Conservation (phyloP, 2,329 filamentous ascomycete species). For the Aspergillus brasiliensis region DNA sequence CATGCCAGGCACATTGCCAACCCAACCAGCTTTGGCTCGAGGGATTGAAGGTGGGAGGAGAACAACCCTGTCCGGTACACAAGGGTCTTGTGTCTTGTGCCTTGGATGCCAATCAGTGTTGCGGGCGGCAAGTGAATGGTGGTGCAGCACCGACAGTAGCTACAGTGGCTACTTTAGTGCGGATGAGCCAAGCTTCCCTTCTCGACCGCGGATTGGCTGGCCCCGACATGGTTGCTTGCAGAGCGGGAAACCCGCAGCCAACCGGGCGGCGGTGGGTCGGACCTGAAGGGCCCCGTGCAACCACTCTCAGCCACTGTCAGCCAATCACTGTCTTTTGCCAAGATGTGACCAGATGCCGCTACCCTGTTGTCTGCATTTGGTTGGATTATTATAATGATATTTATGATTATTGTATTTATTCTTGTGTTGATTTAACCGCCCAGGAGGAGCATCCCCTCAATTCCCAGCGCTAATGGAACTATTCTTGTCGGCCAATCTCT, state of each 20-base stretch:
- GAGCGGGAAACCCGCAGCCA: constrained; percentile 26
- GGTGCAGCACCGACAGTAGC: constrained; percentile 18
- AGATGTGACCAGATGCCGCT: constrained; percentile 18
- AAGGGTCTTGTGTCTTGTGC: constrained; percentile 9
- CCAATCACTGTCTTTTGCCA: constrained; percentile 15
- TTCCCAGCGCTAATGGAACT: neutral
- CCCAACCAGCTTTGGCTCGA: constrained; percentile 2
- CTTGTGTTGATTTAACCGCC: constrained; percentile 23
- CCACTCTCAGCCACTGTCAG: constrained; percentile 5
- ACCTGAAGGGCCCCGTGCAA: constrained; percentile 7
- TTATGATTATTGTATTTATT: neutral
- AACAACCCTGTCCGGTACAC: neutral
- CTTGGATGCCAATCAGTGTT: constrained; percentile 10
- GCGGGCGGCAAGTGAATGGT: neutral
- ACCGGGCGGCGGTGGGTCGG: constrained; percentile 19
- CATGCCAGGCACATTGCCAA: constrained; percentile 4
- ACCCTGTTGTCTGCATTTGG: neutral
- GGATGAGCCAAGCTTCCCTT: constrained; percentile 28
- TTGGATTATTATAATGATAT: no score
- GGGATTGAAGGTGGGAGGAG: neutral
- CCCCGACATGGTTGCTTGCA: constrained; percentile 19
- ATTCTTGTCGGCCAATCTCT: constrained; percentile 1
- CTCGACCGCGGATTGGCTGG: constrained; percentile 19
- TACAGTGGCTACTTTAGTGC: constrained; percentile 15
- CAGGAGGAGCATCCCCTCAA: neutral